phyloP scores from a whole-genome alignment of 2,329 filamentous ascomycete genomes.

The Phoma sp. region DNA sequence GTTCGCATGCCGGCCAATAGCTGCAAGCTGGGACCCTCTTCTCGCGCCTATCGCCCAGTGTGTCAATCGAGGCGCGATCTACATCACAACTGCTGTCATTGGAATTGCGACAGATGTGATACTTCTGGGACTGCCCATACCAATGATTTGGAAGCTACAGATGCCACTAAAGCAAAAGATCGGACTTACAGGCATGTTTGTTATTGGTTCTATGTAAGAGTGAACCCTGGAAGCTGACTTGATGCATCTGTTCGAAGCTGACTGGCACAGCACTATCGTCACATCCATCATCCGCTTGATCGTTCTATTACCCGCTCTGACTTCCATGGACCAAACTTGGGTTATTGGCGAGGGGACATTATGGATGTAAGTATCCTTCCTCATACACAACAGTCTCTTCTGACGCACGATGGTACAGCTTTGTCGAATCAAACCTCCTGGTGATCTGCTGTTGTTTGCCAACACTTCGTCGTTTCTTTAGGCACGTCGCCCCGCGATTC shows the following conservation, averaged over 20 bases:
- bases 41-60: constrained; percentile 1
- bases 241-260: too few species aligned
- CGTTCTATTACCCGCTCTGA: constrained; percentile 3
- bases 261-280: not conserved
- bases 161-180: constrained; percentile 29
- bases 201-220: constrained; percentile 18
- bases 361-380: too few species aligned
- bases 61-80: constrained; percentile 29
- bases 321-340: not conserved
- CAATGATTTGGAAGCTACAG: constrained; percentile 25
- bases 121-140: constrained; percentile 26
- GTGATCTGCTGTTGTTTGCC: constrained; percentile 53
- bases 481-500: constrained; percentile 43
- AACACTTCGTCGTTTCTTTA: constrained; percentile 51
- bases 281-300: constrained; percentile 8
- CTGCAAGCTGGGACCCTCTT: constrained; percentile 26
- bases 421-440: constrained; percentile 52
- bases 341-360: too few species aligned
- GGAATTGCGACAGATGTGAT: constrained; percentile 29
- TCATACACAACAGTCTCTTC: too few species aligned
- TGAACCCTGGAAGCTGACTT: too few species aligned
- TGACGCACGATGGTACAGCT: not conserved
- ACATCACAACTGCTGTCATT: constrained; percentile 29
- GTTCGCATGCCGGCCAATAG: constrained; percentile 31
- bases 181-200: constrained; percentile 26